These are phyloP conservation scores for Eucalyptus sideroxylon DNA, from an alignment of 345 rosid genomes.

Conservation along the genomic window DNA sequence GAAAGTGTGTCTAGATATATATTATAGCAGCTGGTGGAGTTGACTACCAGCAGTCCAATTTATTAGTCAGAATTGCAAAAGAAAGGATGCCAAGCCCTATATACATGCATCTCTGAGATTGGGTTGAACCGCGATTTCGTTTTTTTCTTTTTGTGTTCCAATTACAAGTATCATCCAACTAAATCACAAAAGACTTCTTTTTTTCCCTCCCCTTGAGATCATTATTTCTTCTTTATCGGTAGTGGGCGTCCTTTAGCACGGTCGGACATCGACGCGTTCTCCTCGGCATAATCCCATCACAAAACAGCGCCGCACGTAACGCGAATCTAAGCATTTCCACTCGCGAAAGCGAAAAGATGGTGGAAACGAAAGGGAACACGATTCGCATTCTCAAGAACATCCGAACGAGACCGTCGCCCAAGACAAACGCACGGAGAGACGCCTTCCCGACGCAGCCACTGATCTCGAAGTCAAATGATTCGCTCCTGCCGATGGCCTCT, in stretches of 20 bases:
- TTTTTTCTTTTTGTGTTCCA: neutral
- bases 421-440: neutral
- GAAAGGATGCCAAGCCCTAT: neutral
- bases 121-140: neutral
- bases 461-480: neutral
- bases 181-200: neutral
- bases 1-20: too few species aligned
- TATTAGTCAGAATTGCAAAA: neutral
- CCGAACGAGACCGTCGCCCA: neutral
- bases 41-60: neutral
- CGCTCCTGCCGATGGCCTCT: neutral
- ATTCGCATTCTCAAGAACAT: neutral
- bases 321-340: neutral
- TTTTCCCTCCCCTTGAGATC: neutral
- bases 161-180: neutral
- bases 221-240: neutral
- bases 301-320: neutral
- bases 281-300: neutral
- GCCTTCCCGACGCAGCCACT: neutral
- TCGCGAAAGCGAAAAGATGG: neutral
- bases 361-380: neutral
- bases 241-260: neutral
- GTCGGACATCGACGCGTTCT: neutral
- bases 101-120: neutral
- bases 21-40: neutral